These are phyloP conservation scores for Lecanicillium sp. DNA, from an alignment of 2,329 filamentous ascomycete genomes.

Conservation along the genomic window DNA sequence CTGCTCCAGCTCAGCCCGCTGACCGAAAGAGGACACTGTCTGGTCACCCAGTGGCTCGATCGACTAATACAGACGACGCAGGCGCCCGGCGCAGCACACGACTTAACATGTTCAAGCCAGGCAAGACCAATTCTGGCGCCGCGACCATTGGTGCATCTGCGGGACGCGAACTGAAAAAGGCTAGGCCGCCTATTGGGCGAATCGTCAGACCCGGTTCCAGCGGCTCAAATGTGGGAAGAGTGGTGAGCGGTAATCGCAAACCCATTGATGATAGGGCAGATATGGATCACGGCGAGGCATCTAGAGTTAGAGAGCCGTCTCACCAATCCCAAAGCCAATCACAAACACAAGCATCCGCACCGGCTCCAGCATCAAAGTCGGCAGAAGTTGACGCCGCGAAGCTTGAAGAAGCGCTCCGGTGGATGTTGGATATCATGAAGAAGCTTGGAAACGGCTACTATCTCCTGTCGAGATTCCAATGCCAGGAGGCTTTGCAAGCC, in stretches of 20 bases:
- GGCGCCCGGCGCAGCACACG: slow-evolving; percentile 60
- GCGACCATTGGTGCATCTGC: slow-evolving; percentile 51
- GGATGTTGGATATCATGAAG: slow-evolving; percentile 70
- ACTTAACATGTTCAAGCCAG: slow-evolving; percentile 60
- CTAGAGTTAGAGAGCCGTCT: slow-evolving; percentile 34
- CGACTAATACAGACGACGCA: slow-evolving; percentile 49
- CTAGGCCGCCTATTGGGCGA: slow-evolving; percentile 62
- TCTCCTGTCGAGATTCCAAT: slow-evolving; percentile 69
- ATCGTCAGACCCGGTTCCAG: slow-evolving; percentile 58
- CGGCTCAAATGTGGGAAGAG: slow-evolving; percentile 67
- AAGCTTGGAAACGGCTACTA: slow-evolving; percentile 77
- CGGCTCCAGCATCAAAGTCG: not conserved
- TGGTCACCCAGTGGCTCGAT: slow-evolving; percentile 58
- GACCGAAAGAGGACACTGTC: slow-evolving; percentile 91
- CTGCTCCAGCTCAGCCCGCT: slow-evolving; percentile 32
- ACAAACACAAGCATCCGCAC: slow-evolving; percentile 24
- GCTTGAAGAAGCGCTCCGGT: slow-evolving; percentile 67
- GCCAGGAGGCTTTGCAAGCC: slow-evolving; percentile 64
- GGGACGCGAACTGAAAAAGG: slow-evolving; percentile 70
- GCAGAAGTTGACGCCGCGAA: slow-evolving; percentile 43
- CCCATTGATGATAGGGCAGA: slow-evolving; percentile 60
- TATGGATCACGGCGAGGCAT: slow-evolving; percentile 56
- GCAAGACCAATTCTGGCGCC: slow-evolving; percentile 53
- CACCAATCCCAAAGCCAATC: slow-evolving; percentile 29
- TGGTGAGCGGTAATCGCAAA: slow-evolving; percentile 86